A percentile compares a stretch with the other conserved stretches of the same genome.
Conservation (phyloP, 2,329 filamentous ascomycete genomes). For the Zymoseptoria ardabiliae region DNA sequence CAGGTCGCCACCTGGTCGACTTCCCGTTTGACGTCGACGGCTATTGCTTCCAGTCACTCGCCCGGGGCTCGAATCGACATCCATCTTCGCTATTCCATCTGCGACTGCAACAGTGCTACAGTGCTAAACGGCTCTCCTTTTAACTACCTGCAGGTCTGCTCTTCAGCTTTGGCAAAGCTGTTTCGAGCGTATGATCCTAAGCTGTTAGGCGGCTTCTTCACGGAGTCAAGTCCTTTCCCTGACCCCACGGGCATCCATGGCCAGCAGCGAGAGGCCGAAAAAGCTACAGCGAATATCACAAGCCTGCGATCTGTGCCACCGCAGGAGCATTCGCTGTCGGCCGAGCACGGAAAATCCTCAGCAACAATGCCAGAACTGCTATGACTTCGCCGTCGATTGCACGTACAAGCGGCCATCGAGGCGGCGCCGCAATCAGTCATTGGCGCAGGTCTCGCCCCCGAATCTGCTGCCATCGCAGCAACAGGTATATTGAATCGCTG, state of each 20-base stretch:
- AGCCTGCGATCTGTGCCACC: constrained; percentile 45
- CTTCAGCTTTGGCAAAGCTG: neutral
- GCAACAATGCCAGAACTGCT: constrained; percentile 43
- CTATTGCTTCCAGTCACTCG: neutral
- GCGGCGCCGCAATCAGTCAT: constrained; percentile 24
- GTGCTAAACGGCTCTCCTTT: neutral
- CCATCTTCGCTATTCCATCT: neutral
- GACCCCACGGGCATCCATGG: constrained; percentile 7
- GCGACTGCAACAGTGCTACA: neutral
- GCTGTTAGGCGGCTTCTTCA: neutral
- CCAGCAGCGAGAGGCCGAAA: constrained; percentile 23
- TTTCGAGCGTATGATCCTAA: neutral
- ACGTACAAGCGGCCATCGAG: constrained; percentile 42
- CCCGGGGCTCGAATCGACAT: neutral
- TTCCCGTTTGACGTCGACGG: too few species aligned
- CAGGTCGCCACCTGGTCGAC: neutral
- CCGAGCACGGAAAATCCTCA: constrained; percentile 30
- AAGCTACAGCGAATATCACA: constrained; percentile 32
- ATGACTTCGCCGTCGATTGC: constrained; percentile 44
- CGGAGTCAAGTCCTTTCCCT: constrained; percentile 1
- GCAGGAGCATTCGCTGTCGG: constrained; percentile 41
- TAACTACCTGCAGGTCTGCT: neutral
- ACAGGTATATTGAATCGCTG: constrained; percentile 1
- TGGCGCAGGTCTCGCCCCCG: constrained; percentile 13
- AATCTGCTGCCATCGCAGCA: constrained; percentile 21